phyloP scores from a whole-genome alignment of 148 eudicot genomes.

The Chenopodium suecicum region DNA sequence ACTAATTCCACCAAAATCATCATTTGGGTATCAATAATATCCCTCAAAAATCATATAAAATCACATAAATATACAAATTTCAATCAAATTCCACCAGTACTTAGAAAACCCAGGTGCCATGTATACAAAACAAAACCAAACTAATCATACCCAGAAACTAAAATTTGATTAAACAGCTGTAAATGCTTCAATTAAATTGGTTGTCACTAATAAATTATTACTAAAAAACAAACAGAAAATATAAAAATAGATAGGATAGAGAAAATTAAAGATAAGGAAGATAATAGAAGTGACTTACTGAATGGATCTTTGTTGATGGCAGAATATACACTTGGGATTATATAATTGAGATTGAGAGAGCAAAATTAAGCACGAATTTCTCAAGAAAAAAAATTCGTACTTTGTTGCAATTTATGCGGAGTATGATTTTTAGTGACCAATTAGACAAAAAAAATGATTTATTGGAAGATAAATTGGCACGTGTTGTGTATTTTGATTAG shows the following conservation, averaged over 20 bases:
- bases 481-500: not conserved
- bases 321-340: not conserved
- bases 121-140: not conserved
- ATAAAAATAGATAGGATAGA: not conserved
- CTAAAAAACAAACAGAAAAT: constrained; percentile 1
- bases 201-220: not conserved
- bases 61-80: not conserved
- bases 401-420: not conserved
- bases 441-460: not conserved
- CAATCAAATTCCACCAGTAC: not conserved
- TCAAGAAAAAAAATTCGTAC: not conserved
- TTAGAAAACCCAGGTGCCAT: not conserved
- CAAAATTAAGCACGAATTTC: not conserved
- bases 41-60: constrained; percentile 1
- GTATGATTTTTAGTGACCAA: not conserved
- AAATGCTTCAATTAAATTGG: not conserved
- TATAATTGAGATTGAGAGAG: not conserved
- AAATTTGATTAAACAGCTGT: not conserved
- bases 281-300: not conserved
- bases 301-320: constrained; percentile 12
- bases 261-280: not conserved
- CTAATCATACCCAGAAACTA: not conserved
- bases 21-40: not conserved
- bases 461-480: not conserved
- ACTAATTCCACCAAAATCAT: not conserved